Evolutionary conservation across 208 protist species (phyloP).

Genomic region (Lotmaria passim): DNA sequence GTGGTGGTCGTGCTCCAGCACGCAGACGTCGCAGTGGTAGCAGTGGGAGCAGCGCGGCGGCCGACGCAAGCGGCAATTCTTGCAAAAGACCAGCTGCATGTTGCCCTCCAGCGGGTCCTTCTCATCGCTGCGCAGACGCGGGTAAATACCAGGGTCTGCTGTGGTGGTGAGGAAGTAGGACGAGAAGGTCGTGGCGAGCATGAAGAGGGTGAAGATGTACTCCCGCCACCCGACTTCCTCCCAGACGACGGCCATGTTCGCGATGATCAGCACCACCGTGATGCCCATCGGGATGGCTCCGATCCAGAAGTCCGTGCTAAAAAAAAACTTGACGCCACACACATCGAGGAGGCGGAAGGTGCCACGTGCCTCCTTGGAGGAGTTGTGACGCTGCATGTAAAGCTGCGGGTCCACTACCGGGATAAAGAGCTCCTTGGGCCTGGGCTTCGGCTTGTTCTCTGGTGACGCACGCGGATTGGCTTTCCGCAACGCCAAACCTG

Average conservation of each 20-base stretch:
- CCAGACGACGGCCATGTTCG: slow-evolving; percentile 64
- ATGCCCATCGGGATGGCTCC: slow-evolving; percentile 43
- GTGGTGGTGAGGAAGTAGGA: slow-evolving; percentile 56
- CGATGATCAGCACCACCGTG: slow-evolving; percentile 52
- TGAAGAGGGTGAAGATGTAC: slow-evolving; percentile 37
- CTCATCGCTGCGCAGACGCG: slow-evolving; percentile 62
- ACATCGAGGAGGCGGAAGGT: slow-evolving; percentile 20
- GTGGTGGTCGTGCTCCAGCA: slow-evolving; percentile 90
- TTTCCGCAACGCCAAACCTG: neutral
- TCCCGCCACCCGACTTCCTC: slow-evolving; percentile 40
- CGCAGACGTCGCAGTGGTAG: slow-evolving; percentile 85
- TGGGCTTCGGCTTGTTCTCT: slow-evolving; percentile 14
- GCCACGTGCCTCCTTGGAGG: slow-evolving; percentile 47
- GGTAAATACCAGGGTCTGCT: slow-evolving; percentile 84
- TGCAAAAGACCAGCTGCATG: slow-evolving; percentile 62
- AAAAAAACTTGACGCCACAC: slow-evolving; percentile 44
- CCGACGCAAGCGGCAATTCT: slow-evolving; percentile 63
- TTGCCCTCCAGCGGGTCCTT: slow-evolving; percentile 59
- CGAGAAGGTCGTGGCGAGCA: slow-evolving; percentile 52
- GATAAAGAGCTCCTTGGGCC: slow-evolving; percentile 18
- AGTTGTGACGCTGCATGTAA: slow-evolving; percentile 48
- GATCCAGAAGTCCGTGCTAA: slow-evolving; percentile 42
- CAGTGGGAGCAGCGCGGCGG: slow-evolving; percentile 89
- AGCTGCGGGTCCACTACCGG: slow-evolving; percentile 31
- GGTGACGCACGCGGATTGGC: neutral